Evolutionary conservation across 177 flowering plant genomes (phyloP), one percentile per base, ranked within the genome.

Genomic region (Telopea speciosissima): DNA sequence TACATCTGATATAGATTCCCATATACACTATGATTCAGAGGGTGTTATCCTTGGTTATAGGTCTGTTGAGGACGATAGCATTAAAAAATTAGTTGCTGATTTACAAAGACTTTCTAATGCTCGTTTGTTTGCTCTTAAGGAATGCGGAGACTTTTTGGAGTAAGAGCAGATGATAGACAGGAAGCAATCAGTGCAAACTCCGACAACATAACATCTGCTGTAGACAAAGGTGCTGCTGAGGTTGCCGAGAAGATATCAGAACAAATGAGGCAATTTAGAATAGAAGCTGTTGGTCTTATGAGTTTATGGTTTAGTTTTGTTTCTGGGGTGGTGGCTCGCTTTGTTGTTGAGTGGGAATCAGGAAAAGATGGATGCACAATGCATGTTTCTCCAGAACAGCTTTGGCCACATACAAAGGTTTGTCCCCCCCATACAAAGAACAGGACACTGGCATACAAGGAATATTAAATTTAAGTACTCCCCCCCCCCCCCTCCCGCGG

Each of bases 351-450:
- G 79, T 96, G 99, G 99, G 98, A 96, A 77, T 85, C 95, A 63
- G 89, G 89, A 66, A 93, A 86, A 88, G 93, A 93, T 70, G 98
- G 99, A 23, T 96, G 99, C 79, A 96, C 96, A 24, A 91, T 96
- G 98, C 98, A 93, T 85, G 96, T 96, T 71, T 90, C 98, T 71
- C 99, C 99, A 5, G 99, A 96, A 75, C 97, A 92, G 76, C 96
- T 93, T 66, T 96, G 99, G 99, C 99, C 99, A 25, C 99, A 96
- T 79, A 93, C 98, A 14, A 96, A 93, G 98, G 99, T 93, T 24
- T 65, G 76, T 79, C 54, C 65, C 12, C n/a, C 42, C 40, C 40
- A 1, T 0, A 36, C 40, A 36, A 5, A 36, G 8, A 36, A 36
- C 40, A 36, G n/a, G 8, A 36, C 40, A 36, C 40, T 3, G 8